Base-by-base conservation (phyloP, 148 eudicot genomes). In the Beta vulgaris region DNA sequence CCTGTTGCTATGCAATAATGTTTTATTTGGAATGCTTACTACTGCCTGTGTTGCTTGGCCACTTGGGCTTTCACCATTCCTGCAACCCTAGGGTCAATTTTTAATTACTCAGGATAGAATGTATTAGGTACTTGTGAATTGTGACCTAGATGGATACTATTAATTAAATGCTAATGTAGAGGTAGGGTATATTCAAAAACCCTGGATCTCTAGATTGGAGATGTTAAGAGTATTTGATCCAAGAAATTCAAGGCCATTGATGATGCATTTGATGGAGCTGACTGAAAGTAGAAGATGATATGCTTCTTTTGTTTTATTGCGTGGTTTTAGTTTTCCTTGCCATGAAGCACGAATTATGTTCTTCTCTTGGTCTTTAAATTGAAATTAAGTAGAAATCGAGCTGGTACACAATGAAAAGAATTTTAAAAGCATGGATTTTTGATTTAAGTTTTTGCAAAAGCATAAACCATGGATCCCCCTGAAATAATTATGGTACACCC, bases 11-110 rank as follows among this genome's bases (percentile, higher is more conserved):
- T 60, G 29, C 34, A 21, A 23, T 16, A 44, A 55, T 43, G 14
- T 51, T n/a, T n/a, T n/a, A n/a, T n/a, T n/a, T 75, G 62, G 23
- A 76, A 60, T 15, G 57, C 39, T 63, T 21, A 51, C 23, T 43
- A 26, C 18, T 64, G 26, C 25, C 23, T 71, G 6, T 73, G 55
- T 39, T 53, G 53, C 51, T 19, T 42, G 26, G 28, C n/a, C n/a
- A 36, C 59, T 53, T 40, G 26, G n/a, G n/a, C n/a, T n/a, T n/a
- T 71, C 1, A 11, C 60, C 25, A 70, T 35, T 26, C 51, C 21
- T 43, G 40, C 39, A 40, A 35, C 42, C 2, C 6, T 39, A 26
- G 29, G 42, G 28, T 34, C 55, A 39, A 32, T 16, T 8, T 61
- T 34, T 59, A 40, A 60, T 39, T 63, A 77, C 43, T 18, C 61